phyloP scores from a whole-genome alignment of 2,329 filamentous ascomycete genomes.

The Lojkania enalia region DNA sequence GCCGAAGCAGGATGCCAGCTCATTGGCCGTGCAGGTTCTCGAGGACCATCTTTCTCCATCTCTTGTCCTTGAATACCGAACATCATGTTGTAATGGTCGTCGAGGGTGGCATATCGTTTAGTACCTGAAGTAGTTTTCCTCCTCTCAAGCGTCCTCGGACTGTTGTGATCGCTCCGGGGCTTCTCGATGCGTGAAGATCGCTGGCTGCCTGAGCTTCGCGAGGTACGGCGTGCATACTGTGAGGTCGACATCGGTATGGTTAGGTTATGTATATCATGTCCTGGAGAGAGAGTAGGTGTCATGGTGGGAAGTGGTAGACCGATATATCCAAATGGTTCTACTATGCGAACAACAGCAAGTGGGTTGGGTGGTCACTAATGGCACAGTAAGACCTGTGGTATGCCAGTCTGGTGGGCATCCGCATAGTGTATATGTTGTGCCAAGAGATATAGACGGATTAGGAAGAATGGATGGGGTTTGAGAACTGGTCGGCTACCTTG shows the following conservation, averaged over 20 bases:
- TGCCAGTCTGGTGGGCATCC: constrained; percentile 27
- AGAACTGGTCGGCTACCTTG: constrained; percentile 29
- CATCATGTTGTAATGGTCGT: constrained; percentile 49
- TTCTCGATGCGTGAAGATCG: constrained; percentile 45
- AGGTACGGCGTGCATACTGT: constrained; percentile 34
- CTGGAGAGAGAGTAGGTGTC: constrained; percentile 20
- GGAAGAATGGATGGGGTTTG: constrained; percentile 40
- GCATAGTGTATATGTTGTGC: constrained; percentile 44
- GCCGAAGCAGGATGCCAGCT: constrained; percentile 76
- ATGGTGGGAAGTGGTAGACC: constrained; percentile 16
- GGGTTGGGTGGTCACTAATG: constrained; percentile 24
- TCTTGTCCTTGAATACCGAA: constrained; percentile 39
- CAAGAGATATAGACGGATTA: constrained; percentile 43
- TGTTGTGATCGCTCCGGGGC: constrained; percentile 45
- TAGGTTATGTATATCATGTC: constrained; percentile 25
- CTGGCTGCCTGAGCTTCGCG: constrained; percentile 37
- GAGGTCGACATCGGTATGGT: constrained; percentile 32
- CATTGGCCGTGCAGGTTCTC: constrained; percentile 56
- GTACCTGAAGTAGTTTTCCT: constrained; percentile 43
- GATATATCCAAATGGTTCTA: constrained; percentile 16
- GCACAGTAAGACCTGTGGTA: constrained; percentile 21
- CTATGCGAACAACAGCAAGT: constrained; percentile 13
- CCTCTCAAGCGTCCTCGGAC: constrained; percentile 40
- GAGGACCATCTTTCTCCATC: constrained; percentile 27
- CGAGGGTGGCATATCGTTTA: constrained; percentile 45